Evolutionary conservation across 495 filamentous ascomycete species (phyloP).

Genomic region (Xylaria castorea): DNA sequence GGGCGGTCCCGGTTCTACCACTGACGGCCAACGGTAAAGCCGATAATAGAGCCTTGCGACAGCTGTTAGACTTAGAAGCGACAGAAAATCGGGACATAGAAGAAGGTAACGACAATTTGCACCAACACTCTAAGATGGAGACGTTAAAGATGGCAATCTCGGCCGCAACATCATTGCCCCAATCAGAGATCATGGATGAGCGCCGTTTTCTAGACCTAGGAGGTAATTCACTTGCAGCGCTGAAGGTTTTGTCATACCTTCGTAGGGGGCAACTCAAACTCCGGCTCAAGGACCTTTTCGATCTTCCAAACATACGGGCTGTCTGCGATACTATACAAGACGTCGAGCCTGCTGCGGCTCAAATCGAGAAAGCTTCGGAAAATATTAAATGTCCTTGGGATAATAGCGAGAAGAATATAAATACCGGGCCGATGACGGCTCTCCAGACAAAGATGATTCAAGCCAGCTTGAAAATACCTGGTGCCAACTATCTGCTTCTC

Average conservation of each 20-base stretch:
- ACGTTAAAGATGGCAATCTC: background rate
- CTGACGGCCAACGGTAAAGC: conserved; percentile 20
- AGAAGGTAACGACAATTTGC: background rate
- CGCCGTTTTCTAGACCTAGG: background rate
- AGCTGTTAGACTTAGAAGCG: background rate
- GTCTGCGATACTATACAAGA: background rate
- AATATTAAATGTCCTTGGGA: background rate
- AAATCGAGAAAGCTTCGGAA: background rate
- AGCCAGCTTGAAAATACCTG: background rate
- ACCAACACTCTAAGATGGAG: background rate
- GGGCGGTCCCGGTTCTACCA: conserved; percentile 10
- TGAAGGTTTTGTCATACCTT: background rate
- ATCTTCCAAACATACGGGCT: background rate
- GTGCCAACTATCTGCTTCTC: background rate
- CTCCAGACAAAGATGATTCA: background rate
- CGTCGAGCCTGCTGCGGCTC: background rate
- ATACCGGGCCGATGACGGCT: background rate
- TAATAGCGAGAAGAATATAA: background rate
- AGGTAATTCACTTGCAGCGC: background rate
- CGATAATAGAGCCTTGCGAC: conserved; percentile 10
- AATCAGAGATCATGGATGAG: background rate
- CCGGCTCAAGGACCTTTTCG: background rate
- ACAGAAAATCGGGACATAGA: background rate
- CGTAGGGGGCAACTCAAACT: background rate
- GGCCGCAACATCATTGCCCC: background rate